Percentiles rank a stretch among this genome's conserved stretches.
phyloP scores from a whole-genome alignment of 2,329 filamentous ascomycete genomes.

The Colletotrichum tropicicola region DNA sequence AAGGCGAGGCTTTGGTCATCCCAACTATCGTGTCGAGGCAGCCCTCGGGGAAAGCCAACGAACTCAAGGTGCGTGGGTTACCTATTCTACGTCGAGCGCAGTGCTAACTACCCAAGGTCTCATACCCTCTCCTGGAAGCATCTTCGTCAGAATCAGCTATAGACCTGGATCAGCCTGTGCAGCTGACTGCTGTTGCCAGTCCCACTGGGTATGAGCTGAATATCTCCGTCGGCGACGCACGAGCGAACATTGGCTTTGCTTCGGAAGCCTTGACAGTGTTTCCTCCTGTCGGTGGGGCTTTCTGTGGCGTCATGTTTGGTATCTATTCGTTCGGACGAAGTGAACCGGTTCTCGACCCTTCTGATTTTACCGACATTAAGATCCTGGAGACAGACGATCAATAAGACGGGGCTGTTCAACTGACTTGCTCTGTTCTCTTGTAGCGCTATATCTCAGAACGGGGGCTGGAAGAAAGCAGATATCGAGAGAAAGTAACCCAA shows the following conservation, averaged over 20 bases:
- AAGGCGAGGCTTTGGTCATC: constrained; percentile 13
- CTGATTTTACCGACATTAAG: constrained; percentile 38
- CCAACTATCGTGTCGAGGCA: constrained; percentile 31
- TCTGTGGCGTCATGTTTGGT: constrained; percentile 42
- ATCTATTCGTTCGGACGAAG: constrained; percentile 39
- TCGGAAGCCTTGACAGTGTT: constrained; percentile 36
- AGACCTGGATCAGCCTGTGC: not conserved
- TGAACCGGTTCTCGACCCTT: constrained; percentile 41
- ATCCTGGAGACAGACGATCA: not conserved
- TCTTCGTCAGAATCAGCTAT: not conserved
- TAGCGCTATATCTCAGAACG: too few relatives aligned
- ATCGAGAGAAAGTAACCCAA: too few relatives aligned
- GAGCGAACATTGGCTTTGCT: constrained; percentile 11
- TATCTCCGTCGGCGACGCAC: constrained; percentile 9
- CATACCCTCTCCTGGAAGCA: constrained; percentile 15
- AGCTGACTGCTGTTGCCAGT: constrained; percentile 30
- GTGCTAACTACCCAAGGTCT: constrained; percentile 9
- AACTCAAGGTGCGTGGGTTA: constrained; percentile 29
- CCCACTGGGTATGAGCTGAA: constrained; percentile 33
- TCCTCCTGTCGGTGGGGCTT: constrained; percentile 40
- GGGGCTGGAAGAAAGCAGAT: too few relatives aligned
- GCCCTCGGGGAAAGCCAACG: constrained; percentile 34
- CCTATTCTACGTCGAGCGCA: not conserved
- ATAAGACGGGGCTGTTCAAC: not conserved
- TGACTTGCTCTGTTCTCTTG: too few relatives aligned